phyloP scores from a whole-genome alignment of 192 early-diverging fungal species.

The Podila epigama region DNA sequence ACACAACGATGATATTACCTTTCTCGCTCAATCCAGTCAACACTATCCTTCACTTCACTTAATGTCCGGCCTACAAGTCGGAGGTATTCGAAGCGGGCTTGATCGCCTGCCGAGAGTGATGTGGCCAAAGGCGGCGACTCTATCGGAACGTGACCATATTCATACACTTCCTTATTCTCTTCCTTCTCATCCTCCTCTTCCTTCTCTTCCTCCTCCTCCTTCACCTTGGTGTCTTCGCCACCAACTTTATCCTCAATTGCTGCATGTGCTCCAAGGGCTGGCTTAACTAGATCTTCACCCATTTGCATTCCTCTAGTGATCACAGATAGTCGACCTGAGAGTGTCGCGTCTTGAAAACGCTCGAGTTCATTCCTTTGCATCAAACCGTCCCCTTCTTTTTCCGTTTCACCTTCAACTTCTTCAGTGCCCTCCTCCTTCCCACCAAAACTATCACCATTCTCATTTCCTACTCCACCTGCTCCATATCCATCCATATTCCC shows the following conservation, averaged over 20 bases:
- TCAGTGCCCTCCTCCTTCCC: background rate
- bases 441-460: conserved; percentile 1
- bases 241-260: background rate
- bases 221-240: background rate
- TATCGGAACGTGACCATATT: too few relatives aligned
- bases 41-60: conserved; percentile 31
- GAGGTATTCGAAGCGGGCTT: conserved; percentile 7
- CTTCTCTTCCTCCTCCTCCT: background rate
- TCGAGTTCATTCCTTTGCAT: too few relatives aligned
- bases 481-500: background rate
- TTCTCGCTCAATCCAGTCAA: conserved; percentile 20
- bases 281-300: too few relatives aligned
- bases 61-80: conserved; percentile 5
- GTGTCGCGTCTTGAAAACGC: too few relatives aligned
- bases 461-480: background rate
- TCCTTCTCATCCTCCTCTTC: background rate
- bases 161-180: background rate
- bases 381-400: background rate
- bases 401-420: background rate
- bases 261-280: background rate
- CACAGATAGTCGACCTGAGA: too few relatives aligned
- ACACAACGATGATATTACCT: conserved; percentile 4
- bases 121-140: too few relatives aligned
- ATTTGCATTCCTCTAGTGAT: too few relatives aligned
- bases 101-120: background rate